Base-by-base conservation (phyloP, 192 early-diverging fungal genomes). In the Phycomyces blakesleeanus region DNA sequence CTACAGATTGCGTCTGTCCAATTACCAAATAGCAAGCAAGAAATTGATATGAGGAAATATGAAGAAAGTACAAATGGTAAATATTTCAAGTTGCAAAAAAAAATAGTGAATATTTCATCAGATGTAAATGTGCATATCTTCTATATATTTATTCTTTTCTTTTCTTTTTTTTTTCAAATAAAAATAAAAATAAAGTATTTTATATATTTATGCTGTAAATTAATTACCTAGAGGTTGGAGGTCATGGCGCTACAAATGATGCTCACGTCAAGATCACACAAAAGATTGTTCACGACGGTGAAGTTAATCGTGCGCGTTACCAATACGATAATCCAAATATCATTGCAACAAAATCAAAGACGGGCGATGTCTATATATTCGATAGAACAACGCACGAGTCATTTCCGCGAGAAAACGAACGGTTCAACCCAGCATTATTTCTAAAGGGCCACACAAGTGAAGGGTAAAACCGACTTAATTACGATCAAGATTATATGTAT, bases 251-350 rank as follows among this genome's bases (percentile, higher is more conserved):
- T 11, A 81, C 74, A 51, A 82, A 82, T 63, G 56, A 71, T 20
- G 81, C 88, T 10, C 89, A 93, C 69, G 90, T 85, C 78, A 89
- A 90, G 69, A 92, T 97, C 59, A 91, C 86, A 47, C 97, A 99
- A 78, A 88, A 87, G 29, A 99, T 99, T 74, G 88, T 89, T 63
- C 97, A 99, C 62, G 94, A 97, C 41, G 94, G 94, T 57, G 97
- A 99, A 77, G 93, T 97, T 55, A 99, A 99, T 79, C 75, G 96
- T 59, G 95, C 93, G n/a, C 85, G 97, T 47, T 99, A 99, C 73
- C 96, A 97, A 91, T 93, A 92, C 42, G 85, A 90, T 68, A 94
- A 99, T 67, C 90, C 93, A 9, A 88, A 97, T 68, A 90, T 99
- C 49, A 95, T 99, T 67, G 97, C 95, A 11, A 96, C 95, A 8